phyloP scores from a whole-genome alignment of 169 alveolate species.

The Besnoitia besnoiti region DNA sequence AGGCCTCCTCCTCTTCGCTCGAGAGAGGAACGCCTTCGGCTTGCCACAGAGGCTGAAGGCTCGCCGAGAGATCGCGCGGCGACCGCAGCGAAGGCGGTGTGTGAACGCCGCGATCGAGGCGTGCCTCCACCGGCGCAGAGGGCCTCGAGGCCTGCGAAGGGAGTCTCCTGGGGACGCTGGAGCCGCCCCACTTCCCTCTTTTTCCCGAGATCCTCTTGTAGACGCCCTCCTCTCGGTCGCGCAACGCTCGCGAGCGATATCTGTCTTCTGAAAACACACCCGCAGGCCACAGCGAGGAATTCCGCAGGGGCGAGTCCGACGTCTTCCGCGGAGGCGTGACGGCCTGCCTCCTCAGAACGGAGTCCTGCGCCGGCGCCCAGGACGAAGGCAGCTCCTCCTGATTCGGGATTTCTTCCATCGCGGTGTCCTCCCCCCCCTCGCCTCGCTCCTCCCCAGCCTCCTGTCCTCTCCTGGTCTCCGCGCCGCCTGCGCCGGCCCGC shows the following conservation, averaged over 20 bases:
- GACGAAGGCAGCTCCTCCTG: too few species aligned
- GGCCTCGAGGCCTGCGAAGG: background rate
- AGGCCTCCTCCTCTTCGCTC: too few species aligned
- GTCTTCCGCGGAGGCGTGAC: background rate
- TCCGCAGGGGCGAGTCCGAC: background rate
- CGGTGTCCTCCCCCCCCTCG: too few species aligned
- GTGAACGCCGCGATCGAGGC: background rate
- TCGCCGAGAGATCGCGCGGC: background rate
- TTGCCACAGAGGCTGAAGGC: background rate
- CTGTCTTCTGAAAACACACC: too few species aligned
- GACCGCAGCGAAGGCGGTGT: background rate
- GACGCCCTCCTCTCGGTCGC: too few species aligned
- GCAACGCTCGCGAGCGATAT: too few species aligned
- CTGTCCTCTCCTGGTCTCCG: too few species aligned
- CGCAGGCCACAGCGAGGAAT: background rate
- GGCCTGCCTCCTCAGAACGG: too few species aligned
- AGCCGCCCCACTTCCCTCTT: background rate
- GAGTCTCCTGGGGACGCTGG: background rate
- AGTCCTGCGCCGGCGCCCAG: too few species aligned
- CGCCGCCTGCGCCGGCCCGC: too few species aligned
- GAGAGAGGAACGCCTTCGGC: background rate
- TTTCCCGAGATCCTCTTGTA: background rate
- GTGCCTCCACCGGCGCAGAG: background rate
- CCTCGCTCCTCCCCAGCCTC: too few species aligned
- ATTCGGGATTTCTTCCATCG: too few species aligned